phyloP scores from a whole-genome alignment of 1,284 basidiomycete species.

The Rhizoctonia solani region DNA sequence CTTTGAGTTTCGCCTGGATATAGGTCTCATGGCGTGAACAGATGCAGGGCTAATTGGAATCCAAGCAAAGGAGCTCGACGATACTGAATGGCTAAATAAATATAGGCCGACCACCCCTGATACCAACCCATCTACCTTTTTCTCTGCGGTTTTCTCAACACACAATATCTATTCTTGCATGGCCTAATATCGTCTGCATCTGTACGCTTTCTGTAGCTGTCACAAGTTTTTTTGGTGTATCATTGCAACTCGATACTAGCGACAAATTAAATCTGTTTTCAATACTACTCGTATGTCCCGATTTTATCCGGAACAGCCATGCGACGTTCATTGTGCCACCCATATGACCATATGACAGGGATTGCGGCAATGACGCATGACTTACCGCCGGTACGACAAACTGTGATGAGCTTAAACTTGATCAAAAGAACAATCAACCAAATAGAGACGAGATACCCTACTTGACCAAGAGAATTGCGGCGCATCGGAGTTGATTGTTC shows the following conservation, averaged over 20 bases:
- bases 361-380: not conserved
- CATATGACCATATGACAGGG: not conserved
- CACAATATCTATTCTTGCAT: slow-evolving; percentile 31
- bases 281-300: slow-evolving; percentile 15
- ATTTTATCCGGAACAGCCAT: slow-evolving; percentile 6
- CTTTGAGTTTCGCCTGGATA: not conserved
- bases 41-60: slow-evolving; percentile 26
- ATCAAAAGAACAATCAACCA: not conserved
- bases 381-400: slow-evolving; percentile 25
- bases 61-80: slow-evolving; percentile 28
- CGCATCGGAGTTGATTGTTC: slow-evolving; percentile 27
- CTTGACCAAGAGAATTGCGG: slow-evolving; percentile 6
- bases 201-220: slow-evolving; percentile 32
- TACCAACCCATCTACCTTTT: slow-evolving; percentile 8
- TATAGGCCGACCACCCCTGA: not conserved
- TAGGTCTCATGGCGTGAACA: slow-evolving; percentile 3
- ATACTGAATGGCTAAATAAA: slow-evolving; percentile 7
- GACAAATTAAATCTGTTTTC: slow-evolving; percentile 31
- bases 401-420: not conserved
- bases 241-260: slow-evolving; percentile 34
- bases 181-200: slow-evolving; percentile 30
- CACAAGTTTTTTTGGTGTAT: slow-evolving; percentile 31
- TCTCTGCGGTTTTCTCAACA: not conserved
- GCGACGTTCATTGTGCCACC: not conserved
- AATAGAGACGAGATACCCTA: not conserved